These are phyloP conservation scores for Bruguiera gymnorhiza DNA, from an alignment of 345 rosid species.

Conservation along the genomic window DNA sequence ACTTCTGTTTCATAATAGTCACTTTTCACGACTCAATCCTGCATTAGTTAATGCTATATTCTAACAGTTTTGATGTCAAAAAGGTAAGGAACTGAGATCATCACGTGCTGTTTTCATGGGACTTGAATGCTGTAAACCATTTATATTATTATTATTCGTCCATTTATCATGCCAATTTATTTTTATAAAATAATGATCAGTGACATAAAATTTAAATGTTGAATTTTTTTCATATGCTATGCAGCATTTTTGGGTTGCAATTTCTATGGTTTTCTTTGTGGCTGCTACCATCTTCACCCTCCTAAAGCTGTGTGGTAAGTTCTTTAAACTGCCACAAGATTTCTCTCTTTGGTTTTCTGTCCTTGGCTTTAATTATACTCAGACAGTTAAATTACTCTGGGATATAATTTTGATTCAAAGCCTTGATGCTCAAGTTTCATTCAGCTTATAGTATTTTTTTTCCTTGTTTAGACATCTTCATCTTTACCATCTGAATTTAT, in stretches of 20 bases:
- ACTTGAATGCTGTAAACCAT: too few species aligned
- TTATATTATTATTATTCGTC: too few species aligned
- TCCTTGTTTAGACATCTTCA: too few species aligned
- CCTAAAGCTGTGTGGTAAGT: constrained; percentile 82
- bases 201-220: too few species aligned
- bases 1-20: background rate
- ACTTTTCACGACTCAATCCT: background rate
- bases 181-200: too few species aligned
- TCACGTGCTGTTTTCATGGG: background rate
- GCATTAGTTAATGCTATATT: background rate
- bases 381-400: background rate
- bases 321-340: constrained; percentile 9
- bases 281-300: constrained; percentile 90
- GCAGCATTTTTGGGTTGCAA: constrained; percentile 97
- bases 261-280: constrained; percentile 92
- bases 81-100: background rate
- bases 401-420: constrained; percentile 2
- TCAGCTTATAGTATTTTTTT: too few species aligned
- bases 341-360: background rate
- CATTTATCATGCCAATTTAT: too few species aligned
- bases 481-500: background rate
- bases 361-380: too few species aligned
- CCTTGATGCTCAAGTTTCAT: background rate
- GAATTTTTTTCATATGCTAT: constrained; percentile 14
- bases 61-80: background rate